Conservation (phyloP, 768 basidiomycete species). For the Suillus hirtellus region DNA sequence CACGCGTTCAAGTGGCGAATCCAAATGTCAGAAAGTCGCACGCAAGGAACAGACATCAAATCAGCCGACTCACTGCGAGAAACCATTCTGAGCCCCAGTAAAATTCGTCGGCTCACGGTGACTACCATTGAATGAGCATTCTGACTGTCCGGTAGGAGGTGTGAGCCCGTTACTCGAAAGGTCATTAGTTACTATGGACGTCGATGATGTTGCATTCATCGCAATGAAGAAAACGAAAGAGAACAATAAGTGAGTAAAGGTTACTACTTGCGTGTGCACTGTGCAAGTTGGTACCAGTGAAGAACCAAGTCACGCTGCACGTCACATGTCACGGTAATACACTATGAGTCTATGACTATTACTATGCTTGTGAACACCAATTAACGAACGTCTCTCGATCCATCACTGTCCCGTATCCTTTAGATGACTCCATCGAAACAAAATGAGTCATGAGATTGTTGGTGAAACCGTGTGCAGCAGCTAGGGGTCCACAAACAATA, state of each 20-base stretch:
- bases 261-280: constrained; percentile 2
- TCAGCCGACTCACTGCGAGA: constrained; percentile 51
- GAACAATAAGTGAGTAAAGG: not conserved
- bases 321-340: constrained; percentile 9
- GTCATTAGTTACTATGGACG: constrained; percentile 38
- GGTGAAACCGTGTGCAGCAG: constrained; percentile 37
- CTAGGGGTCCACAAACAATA: constrained; percentile 46
- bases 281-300: not conserved
- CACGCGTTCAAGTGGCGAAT: constrained; percentile 12
- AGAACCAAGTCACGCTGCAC: constrained; percentile 2
- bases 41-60: constrained; percentile 10
- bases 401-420: constrained; percentile 44
- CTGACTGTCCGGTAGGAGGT: constrained; percentile 37
- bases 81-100: constrained; percentile 52
- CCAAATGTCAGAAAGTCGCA: constrained; percentile 7
- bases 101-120: constrained; percentile 33
- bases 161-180: constrained; percentile 51
- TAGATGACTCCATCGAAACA: constrained; percentile 46
- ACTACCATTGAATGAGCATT: constrained; percentile 38
- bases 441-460: constrained; percentile 63
- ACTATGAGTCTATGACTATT: not conserved
- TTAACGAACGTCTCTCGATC: constrained; percentile 25
- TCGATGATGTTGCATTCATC: constrained; percentile 30
- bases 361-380: constrained; percentile 23
- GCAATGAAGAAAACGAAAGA: not conserved